Conservation (phyloP, 129 eudicot species). For the Oenanthe sinensis region DNA sequence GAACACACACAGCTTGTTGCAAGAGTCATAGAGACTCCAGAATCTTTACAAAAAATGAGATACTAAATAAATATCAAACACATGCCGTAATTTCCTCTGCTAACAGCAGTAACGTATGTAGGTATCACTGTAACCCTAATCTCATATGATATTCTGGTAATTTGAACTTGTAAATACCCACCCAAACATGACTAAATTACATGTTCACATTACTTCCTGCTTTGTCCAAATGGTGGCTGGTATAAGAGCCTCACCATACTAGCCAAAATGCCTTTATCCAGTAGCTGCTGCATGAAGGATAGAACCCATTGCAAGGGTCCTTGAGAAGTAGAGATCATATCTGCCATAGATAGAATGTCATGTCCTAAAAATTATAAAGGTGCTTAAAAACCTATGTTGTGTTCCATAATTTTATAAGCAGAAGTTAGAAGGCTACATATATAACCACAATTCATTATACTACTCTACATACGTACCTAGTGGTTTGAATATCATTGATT, state of each 20-base stretch:
- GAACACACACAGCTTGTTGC: background rate
- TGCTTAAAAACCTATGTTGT: background rate
- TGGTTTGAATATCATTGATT: constrained; percentile 25
- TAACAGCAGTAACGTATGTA: background rate
- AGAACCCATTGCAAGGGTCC: background rate
- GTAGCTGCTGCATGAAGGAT: background rate
- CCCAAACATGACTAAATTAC: background rate
- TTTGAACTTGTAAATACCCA: background rate
- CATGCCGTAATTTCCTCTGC: background rate
- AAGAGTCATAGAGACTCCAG: background rate
- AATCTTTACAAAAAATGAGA: background rate
- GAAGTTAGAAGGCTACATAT: too few relatives aligned
- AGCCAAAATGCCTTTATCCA: background rate
- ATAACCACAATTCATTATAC: background rate
- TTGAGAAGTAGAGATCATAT: background rate
- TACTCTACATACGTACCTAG: constrained; percentile 11
- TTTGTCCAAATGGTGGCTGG: background rate
- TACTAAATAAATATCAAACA: background rate
- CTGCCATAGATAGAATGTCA: background rate
- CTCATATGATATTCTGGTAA: background rate
- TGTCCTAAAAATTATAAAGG: background rate
- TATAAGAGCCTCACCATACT: background rate
- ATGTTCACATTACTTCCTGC: background rate
- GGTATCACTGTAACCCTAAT: background rate
- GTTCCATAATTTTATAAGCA: background rate